Conservation (phyloP, 2,329 filamentous ascomycete species). For the Colletotrichum horii region DNA sequence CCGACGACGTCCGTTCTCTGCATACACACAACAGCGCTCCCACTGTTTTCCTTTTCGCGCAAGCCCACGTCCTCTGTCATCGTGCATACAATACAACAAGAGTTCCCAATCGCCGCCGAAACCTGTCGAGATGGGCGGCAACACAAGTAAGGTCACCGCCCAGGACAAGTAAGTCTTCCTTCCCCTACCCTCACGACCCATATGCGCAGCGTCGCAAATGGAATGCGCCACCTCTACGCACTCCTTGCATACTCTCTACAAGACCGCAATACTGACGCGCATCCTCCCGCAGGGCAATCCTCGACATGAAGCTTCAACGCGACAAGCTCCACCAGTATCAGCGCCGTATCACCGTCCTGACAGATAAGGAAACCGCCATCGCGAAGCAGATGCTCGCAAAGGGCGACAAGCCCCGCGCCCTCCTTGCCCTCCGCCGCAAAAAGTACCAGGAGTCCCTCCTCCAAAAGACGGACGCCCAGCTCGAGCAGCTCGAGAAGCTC, state of each 20-base stretch:
- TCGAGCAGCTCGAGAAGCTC: conserved; percentile 91
- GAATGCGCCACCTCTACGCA: conserved; percentile 17
- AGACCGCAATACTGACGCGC: background rate
- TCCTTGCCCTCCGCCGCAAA: conserved; percentile 89
- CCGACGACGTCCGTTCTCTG: background rate
- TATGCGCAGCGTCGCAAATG: background rate
- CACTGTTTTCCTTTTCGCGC: background rate
- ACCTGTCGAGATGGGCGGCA: conserved; percentile 54
- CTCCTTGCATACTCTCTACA: background rate
- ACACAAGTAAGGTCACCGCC: conserved; percentile 62
- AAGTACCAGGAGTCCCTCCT: conserved; percentile 96
- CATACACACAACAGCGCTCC: background rate
- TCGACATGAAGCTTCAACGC: conserved; percentile 96
- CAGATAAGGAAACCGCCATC: conserved; percentile 84
- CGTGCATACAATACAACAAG: background rate
- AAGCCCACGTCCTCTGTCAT: background rate
- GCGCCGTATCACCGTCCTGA: conserved; percentile 84
- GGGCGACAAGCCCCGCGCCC: conserved; percentile 80
- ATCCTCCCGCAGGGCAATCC: conserved; percentile 76
- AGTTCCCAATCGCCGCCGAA: background rate
- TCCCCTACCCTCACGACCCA: background rate
- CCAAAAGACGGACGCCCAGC: conserved; percentile 86
- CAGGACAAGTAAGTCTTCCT: conserved; percentile 79
- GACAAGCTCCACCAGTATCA: conserved; percentile 98
- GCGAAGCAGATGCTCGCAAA: conserved; percentile 81